These are phyloP conservation scores for Emericellopsis cladophorae DNA, from an alignment of 2,329 filamentous ascomycete genomes.

Conservation along the genomic window DNA sequence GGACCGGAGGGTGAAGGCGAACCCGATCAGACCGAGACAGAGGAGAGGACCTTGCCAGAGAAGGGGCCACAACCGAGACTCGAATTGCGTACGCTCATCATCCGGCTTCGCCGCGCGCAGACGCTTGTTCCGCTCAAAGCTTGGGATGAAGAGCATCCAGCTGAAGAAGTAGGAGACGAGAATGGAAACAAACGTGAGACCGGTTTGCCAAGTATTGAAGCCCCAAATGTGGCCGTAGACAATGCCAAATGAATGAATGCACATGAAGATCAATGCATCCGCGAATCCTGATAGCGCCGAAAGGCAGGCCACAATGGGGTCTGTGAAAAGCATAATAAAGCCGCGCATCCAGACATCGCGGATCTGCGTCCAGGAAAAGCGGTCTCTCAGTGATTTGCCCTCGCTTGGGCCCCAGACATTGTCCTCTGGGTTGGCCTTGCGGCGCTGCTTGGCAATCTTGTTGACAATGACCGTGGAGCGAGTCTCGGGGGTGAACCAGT, in stretches of 20 bases:
- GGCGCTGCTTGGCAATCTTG: slow-evolving; percentile 56
- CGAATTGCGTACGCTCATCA: slow-evolving; percentile 51
- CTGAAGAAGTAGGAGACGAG: slow-evolving; percentile 54
- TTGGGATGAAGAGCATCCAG: slow-evolving; percentile 45
- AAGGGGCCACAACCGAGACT: slow-evolving; percentile 53
- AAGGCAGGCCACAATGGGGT: slow-evolving; percentile 60
- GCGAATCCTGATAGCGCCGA: slow-evolving; percentile 62
- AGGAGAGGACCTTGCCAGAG: slow-evolving; percentile 48
- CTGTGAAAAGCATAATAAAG: slow-evolving; percentile 60
- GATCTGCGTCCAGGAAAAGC: slow-evolving; percentile 46
- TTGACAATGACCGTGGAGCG: slow-evolving; percentile 68
- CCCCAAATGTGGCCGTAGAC: slow-evolving; percentile 54
- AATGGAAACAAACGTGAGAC: slow-evolving; percentile 53
- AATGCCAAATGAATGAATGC: slow-evolving; percentile 56
- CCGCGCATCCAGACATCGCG: slow-evolving; percentile 46
- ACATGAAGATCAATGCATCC: slow-evolving; percentile 68
- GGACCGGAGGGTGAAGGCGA: slow-evolving; percentile 54
- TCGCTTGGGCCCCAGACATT: slow-evolving; percentile 65
- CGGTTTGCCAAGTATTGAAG: slow-evolving; percentile 43
- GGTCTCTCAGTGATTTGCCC: slow-evolving; percentile 43
- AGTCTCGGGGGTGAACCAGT: slow-evolving; percentile 61
- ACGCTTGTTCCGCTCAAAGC: slow-evolving; percentile 38
- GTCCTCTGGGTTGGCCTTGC: slow-evolving; percentile 34
- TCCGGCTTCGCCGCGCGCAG: slow-evolving; percentile 35
- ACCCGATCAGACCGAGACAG: slow-evolving; percentile 56